Evolutionary conservation across 495 filamentous ascomycete species (phyloP).

Genomic region (Tricharina praecox): DNA sequence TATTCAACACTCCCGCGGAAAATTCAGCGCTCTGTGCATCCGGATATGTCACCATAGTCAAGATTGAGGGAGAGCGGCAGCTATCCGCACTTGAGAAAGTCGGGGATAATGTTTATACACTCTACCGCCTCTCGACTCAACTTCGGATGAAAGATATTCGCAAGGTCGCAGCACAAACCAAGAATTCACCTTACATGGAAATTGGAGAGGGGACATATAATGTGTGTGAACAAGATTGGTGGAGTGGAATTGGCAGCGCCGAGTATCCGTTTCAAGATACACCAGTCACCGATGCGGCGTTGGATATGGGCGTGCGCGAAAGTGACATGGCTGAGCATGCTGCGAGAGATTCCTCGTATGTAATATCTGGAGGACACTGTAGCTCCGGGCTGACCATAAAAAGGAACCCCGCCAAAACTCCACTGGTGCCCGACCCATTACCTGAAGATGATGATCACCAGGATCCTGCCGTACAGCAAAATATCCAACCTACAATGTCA

Average conservation of each 20-base stretch:
- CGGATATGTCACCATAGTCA: slow-evolving; percentile 19
- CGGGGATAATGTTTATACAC: slow-evolving; percentile 17
- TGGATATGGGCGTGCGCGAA: slow-evolving; percentile 9
- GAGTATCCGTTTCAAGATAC: slow-evolving; percentile 1
- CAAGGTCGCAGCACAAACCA: slow-evolving; percentile 8
- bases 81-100: slow-evolving; percentile 24
- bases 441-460: too few relatives aligned
- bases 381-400: too few relatives aligned
- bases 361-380: too few relatives aligned
- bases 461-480: too few relatives aligned
- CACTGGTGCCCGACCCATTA: too few relatives aligned
- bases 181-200: slow-evolving; percentile 6
- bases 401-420: too few relatives aligned
- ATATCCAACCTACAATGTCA: slow-evolving; percentile 16
- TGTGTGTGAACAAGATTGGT: slow-evolving; percentile 20
- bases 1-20: slow-evolving; percentile 16
- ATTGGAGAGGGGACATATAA: neutral
- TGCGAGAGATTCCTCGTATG: neutral
- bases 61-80: slow-evolving; percentile 25
- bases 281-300: neutral
- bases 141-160: slow-evolving; percentile 26
- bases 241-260: slow-evolving; percentile 8
- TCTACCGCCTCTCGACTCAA: slow-evolving; percentile 22
- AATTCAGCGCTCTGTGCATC: slow-evolving; percentile 11
- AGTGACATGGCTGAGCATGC: neutral